Conservation (phyloP, 1,284 basidiomycete genomes). For the Ustilago sp. region DNA sequence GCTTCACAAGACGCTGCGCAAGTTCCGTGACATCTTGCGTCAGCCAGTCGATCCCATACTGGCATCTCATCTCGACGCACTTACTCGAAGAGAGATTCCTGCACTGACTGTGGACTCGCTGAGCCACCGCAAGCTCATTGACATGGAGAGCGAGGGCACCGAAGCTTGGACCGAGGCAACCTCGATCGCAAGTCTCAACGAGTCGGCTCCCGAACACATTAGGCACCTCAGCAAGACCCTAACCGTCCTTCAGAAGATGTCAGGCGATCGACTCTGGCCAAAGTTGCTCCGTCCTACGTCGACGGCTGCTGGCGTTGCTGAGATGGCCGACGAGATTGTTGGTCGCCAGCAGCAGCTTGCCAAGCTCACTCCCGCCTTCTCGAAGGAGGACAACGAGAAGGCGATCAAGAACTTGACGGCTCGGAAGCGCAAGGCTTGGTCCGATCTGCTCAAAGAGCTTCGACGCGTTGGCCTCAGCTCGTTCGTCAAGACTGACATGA, state of each 20-base stretch:
- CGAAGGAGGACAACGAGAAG: constrained; percentile 74
- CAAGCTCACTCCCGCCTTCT: constrained; percentile 60
- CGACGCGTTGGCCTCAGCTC: constrained; percentile 79
- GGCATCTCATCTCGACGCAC: constrained; percentile 48
- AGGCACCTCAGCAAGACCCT: constrained; percentile 54
- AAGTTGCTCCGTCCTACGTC: constrained; percentile 25
- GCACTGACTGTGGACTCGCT: constrained; percentile 24
- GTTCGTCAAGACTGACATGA: constrained; percentile 74
- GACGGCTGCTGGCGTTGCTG: constrained; percentile 72
- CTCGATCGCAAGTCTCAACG: constrained; percentile 16
- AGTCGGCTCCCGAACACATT: constrained; percentile 42
- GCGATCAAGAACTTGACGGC: constrained; percentile 79
- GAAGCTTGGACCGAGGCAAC: constrained; percentile 30
- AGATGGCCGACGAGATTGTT: constrained; percentile 82
- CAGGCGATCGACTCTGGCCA: constrained; percentile 39
- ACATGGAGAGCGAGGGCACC: constrained; percentile 14
- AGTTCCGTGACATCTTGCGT: constrained; percentile 88
- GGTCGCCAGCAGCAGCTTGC: constrained; percentile 76
- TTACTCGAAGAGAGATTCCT: constrained; percentile 50
- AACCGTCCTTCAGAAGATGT: constrained; percentile 42
- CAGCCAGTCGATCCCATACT: constrained; percentile 75
- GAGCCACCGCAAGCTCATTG: constrained; percentile 7
- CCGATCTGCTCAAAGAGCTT: constrained; percentile 89
- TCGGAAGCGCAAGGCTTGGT: constrained; percentile 90
- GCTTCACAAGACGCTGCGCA: constrained; percentile 89